A percentile compares a stretch with the other conserved stretches of the same genome.
Evolutionary conservation across 2,329 filamentous ascomycete genomes (phyloP).

Genomic region (Botrytis fabae): DNA sequence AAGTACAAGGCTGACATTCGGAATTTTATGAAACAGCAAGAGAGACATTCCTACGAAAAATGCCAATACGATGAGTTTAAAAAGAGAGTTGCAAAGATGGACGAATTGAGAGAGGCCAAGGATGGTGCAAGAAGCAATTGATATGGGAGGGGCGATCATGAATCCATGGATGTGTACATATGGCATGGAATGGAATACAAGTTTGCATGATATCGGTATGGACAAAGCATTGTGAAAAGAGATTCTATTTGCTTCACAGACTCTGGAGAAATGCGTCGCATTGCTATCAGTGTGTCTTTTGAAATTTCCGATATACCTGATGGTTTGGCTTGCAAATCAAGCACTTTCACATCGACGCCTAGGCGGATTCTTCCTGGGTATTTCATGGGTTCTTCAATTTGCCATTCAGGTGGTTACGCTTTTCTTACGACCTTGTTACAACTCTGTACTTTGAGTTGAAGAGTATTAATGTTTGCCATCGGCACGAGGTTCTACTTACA

Average conservation of each 20-base stretch:
- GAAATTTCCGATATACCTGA: not conserved
- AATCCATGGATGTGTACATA: constrained; percentile 30
- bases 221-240: not conserved
- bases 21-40: constrained; percentile 61
- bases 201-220: constrained; percentile 16
- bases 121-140: constrained; percentile 83
- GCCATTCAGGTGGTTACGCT: not conserved
- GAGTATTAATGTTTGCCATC: not conserved
- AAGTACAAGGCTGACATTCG: constrained; percentile 26
- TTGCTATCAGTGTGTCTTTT: not conserved
- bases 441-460: not conserved
- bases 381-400: not conserved
- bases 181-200: constrained; percentile 27
- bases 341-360: not conserved
- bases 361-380: not conserved
- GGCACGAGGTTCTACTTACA: not conserved
- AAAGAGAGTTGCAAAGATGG: constrained; percentile 97
- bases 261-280: not conserved
- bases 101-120: constrained; percentile 87
- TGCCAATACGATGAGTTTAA: constrained; percentile 99
- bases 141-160: constrained; percentile 13
- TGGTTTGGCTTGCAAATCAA: not conserved
- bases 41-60: constrained; percentile 97
- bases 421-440: not conserved
- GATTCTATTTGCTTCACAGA: not conserved